phyloP scores from a whole-genome alignment of 805 yeast species.

The Pichia pseudocactophila region DNA sequence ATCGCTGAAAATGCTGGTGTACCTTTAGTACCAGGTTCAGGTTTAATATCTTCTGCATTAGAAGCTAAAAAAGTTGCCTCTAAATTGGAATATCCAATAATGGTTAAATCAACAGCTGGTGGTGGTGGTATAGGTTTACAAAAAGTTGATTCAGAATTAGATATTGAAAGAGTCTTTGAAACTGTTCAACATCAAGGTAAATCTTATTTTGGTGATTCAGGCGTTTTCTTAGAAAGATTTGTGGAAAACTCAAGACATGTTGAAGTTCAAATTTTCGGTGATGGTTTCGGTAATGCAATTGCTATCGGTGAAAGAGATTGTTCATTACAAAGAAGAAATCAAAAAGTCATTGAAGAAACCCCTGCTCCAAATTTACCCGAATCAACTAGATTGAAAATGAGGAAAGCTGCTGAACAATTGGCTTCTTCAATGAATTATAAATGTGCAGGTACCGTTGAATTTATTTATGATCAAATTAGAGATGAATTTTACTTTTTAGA shows the following conservation, averaged over 20 bases:
- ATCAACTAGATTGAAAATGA: slow-evolving; percentile 62
- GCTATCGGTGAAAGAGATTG: slow-evolving; percentile 97
- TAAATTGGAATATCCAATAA: slow-evolving; percentile 73
- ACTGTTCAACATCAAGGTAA: slow-evolving; percentile 92
- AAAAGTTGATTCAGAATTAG: slow-evolving; percentile 76
- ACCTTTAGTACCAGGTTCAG: slow-evolving; percentile 97
- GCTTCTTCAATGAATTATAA: slow-evolving; percentile 81
- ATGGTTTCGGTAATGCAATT: slow-evolving; percentile 86
- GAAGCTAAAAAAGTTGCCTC: slow-evolving; percentile 76
- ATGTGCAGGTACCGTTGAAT: slow-evolving; percentile 97
- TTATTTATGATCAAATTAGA: slow-evolving; percentile 76
- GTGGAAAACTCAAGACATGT: slow-evolving; percentile 95
- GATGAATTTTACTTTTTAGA: slow-evolving; percentile 92
- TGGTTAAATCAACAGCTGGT: slow-evolving; percentile 97
- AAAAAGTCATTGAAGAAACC: slow-evolving; percentile 92
- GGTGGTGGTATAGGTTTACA: slow-evolving; percentile 99
- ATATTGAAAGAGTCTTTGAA: slow-evolving; percentile 75
- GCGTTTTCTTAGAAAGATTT: slow-evolving; percentile 90
- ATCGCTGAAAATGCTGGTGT: slow-evolving; percentile 89
- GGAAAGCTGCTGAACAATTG: slow-evolving; percentile 75
- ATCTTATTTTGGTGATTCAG: slow-evolving; percentile 89
- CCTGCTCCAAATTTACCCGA: slow-evolving; percentile 94
- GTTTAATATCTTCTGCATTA: slow-evolving; percentile 56
- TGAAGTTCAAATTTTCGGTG: slow-evolving; percentile 94
- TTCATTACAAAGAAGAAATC: slow-evolving; percentile 94